phyloP scores from a whole-genome alignment of 2,329 filamentous ascomycete genomes.

The Exophiala spinifera region DNA sequence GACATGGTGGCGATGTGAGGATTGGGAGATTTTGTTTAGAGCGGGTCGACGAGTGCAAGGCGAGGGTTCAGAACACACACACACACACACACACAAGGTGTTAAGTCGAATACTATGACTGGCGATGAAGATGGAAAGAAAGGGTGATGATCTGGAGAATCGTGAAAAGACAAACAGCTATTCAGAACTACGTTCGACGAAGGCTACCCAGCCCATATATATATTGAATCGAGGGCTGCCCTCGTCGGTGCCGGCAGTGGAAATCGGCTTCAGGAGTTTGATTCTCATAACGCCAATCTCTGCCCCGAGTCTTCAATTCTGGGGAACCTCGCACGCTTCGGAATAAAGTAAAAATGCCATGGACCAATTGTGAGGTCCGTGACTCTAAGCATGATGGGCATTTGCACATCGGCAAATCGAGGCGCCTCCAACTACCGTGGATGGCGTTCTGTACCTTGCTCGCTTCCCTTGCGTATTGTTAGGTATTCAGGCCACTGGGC shows the following conservation, averaged over 20 bases:
- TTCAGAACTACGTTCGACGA: background rate
- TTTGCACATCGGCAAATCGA: too few relatives aligned
- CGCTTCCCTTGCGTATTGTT: too few relatives aligned
- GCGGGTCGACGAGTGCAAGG: too few relatives aligned
- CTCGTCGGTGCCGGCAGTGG: background rate
- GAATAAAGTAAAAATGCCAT: background rate
- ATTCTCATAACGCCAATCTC: too few relatives aligned
- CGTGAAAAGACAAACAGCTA: background rate
- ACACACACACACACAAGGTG: too few relatives aligned
- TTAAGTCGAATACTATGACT: too few relatives aligned
- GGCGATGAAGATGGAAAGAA: too few relatives aligned
- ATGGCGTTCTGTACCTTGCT: too few relatives aligned
- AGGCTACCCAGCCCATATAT: background rate
- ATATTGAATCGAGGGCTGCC: background rate
- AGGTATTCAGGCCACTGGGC: too few relatives aligned
- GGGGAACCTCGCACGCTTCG: background rate
- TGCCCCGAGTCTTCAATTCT: background rate
- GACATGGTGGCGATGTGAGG: constrained; percentile 4
- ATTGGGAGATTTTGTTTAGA: too few relatives aligned
- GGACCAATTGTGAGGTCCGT: background rate
- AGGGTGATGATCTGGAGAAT: background rate
- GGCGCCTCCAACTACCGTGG: too few relatives aligned
- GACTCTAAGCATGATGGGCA: constrained; percentile 2
- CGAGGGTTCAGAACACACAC: too few relatives aligned
- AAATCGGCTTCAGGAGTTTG: background rate